These are phyloP conservation scores for Carex sylvatica DNA, from an alignment of 202 grass and related monocot genomes.

Conservation along the genomic window DNA sequence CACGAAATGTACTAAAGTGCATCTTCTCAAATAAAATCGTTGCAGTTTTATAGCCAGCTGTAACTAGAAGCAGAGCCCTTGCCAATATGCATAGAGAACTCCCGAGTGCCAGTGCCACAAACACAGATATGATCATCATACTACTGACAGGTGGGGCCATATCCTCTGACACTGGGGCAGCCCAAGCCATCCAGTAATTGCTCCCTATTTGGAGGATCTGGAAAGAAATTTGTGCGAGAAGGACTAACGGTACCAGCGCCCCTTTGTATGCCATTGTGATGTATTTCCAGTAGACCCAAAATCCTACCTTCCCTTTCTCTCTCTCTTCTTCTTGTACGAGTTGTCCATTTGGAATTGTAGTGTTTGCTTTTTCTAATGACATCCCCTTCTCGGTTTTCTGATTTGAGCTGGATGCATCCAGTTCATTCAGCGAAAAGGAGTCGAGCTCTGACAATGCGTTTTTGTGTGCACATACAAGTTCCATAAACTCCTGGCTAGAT, in stretches of 20 bases:
- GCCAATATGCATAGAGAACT: constrained; percentile 52
- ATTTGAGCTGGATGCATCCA: constrained; percentile 3
- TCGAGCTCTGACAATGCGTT: constrained; percentile 54
- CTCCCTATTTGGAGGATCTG: constrained; percentile 68
- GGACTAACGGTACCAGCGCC: constrained; percentile 53
- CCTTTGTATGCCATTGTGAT: constrained; percentile 69
- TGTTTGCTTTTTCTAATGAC: constrained; percentile 26
- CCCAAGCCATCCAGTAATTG: constrained; percentile 93
- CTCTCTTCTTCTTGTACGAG: constrained; percentile 87
- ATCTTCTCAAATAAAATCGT: constrained; percentile 75
- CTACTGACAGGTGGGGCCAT: constrained; percentile 51
- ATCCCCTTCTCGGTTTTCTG: constrained; percentile 32
- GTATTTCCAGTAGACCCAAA: constrained; percentile 83
- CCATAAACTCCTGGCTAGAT: constrained; percentile 68
- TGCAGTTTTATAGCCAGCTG: constrained; percentile 72
- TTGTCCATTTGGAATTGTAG: constrained; percentile 44
- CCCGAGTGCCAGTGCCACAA: constrained; percentile 45
- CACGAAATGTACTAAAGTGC: constrained; percentile 74
- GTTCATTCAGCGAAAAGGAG: constrained; percentile 9
- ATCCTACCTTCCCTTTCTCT: constrained; percentile 75
- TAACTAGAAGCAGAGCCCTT: constrained; percentile 53
- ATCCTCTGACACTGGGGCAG: constrained; percentile 56
- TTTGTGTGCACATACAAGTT: constrained; percentile 74
- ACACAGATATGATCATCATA: constrained; percentile 58
- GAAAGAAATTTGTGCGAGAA: constrained; percentile 69